These are phyloP conservation scores for Neurospora sp. DNA, from an alignment of 495 filamentous ascomycete species.

Conservation along the genomic window DNA sequence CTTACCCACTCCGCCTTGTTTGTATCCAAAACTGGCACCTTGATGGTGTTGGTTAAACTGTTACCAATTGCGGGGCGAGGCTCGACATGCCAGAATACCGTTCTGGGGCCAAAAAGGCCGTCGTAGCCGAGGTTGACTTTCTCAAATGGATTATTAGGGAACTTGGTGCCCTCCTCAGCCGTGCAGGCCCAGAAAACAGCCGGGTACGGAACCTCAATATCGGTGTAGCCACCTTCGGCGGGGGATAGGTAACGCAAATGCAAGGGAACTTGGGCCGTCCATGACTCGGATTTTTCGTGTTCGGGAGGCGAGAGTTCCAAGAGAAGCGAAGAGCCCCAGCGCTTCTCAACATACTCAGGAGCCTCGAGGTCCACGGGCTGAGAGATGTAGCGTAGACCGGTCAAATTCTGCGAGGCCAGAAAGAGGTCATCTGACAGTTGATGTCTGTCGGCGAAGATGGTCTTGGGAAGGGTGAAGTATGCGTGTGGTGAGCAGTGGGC, in stretches of 20 bases:
- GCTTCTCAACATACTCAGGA: conserved; percentile 64
- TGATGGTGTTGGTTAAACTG: conserved; percentile 47
- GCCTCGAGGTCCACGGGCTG: conserved; percentile 89
- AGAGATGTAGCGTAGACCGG: conserved; percentile 52
- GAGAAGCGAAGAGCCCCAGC: conserved; percentile 76
- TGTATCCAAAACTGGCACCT: conserved; percentile 68
- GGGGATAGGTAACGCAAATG: conserved; percentile 79
- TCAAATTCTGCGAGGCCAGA: conserved; percentile 60
- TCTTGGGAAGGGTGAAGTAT: conserved; percentile 77
- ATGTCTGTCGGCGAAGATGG: conserved; percentile 80
- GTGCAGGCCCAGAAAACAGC: conserved; percentile 90
- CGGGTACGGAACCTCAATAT: conserved; percentile 54
- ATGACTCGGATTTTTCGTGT: conserved; percentile 26
- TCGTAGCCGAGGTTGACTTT: conserved; percentile 77
- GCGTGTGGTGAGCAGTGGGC: conserved; percentile 61
- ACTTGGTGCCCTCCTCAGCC: conserved; percentile 60
- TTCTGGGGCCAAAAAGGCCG: conserved; percentile 64
- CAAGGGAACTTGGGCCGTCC: conserved; percentile 71
- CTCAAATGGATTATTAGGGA: conserved; percentile 79
- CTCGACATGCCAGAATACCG: conserved; percentile 77
- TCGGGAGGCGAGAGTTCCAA: conserved; percentile 57
- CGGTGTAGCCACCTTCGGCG: conserved; percentile 37
- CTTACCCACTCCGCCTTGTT: conserved; percentile 51
- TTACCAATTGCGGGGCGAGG: conserved; percentile 37
- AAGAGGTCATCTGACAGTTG: conserved; percentile 32